Conservation (phyloP, 2,329 filamentous ascomycete genomes). For the Teratosphaeria gauchensis region DNA sequence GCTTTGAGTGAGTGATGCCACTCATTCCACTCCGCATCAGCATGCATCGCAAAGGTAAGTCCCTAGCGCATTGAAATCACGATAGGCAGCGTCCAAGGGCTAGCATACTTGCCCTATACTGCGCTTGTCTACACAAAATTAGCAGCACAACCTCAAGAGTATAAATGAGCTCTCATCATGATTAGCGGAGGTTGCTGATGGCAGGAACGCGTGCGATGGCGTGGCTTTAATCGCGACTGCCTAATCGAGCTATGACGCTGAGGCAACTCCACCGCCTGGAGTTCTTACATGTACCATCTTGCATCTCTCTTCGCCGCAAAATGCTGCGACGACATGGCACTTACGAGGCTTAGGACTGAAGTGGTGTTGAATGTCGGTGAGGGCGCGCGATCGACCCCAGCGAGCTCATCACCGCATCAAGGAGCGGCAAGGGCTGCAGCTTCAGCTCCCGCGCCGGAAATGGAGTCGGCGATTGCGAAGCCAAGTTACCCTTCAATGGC, state of each 20-base stretch:
- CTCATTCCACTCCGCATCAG: neutral
- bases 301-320: neutral
- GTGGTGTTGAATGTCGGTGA: neutral
- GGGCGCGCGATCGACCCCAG: neutral
- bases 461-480: neutral
- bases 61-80: neutral
- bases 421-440: neutral
- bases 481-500: neutral
- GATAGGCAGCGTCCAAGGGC: neutral
- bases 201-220: neutral
- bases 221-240: neutral
- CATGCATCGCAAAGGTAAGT: neutral
- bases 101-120: neutral
- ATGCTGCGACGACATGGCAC: neutral
- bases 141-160: neutral
- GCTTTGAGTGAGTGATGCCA: neutral
- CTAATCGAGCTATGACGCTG: neutral
- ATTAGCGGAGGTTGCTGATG: neutral
- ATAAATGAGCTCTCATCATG: neutral
- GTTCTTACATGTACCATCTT: neutral
- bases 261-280: neutral
- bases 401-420: neutral
- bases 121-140: neutral
- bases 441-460: neutral
- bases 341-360: neutral